Percentiles rank a stretch among this genome's conserved stretches.
phyloP scores from a whole-genome alignment of 306 rosid species.

The Prunus campanulata region DNA sequence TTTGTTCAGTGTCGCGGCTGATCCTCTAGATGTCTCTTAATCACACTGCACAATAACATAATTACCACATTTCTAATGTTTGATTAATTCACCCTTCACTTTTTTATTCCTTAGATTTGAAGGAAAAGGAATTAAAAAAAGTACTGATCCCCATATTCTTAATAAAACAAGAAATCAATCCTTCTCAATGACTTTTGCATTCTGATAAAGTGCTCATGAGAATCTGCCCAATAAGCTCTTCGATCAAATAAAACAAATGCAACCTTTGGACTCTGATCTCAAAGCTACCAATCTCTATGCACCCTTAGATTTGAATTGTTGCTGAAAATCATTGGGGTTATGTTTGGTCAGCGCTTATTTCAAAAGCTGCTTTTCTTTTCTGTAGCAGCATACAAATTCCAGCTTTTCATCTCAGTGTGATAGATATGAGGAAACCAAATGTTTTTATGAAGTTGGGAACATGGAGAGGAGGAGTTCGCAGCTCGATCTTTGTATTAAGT shows the following conservation, averaged over 20 bases:
- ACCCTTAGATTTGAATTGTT: not conserved
- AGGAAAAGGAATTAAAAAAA: not conserved
- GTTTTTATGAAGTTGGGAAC: conserved; percentile 31
- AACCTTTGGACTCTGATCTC: conserved; percentile 29
- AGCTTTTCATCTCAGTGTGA: conserved; percentile 12
- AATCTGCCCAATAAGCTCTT: conserved; percentile 21
- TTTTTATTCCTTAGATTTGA: not conserved
- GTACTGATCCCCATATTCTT: conserved; percentile 4
- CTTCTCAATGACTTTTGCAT: not conserved
- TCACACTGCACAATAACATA: not conserved
- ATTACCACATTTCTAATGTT: not conserved
- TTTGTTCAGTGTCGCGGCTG: not conserved
- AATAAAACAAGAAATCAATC: not conserved
- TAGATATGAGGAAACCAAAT: conserved; percentile 40
- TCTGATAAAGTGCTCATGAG: conserved; percentile 11
- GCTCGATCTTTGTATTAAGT: conserved; percentile 37
- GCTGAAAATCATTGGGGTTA: not conserved
- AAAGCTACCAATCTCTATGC: conserved; percentile 10
- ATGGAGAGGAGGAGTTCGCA: conserved; percentile 46
- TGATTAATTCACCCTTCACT: not conserved
- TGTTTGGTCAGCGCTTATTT: not conserved
- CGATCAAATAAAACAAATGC: conserved; percentile 28
- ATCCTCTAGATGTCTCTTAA: not conserved
- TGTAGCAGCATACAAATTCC: not conserved
- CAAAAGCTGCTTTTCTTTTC: not conserved